Base-by-base conservation (phyloP, 306 rosid species). In the Pyrus betulifolia region DNA sequence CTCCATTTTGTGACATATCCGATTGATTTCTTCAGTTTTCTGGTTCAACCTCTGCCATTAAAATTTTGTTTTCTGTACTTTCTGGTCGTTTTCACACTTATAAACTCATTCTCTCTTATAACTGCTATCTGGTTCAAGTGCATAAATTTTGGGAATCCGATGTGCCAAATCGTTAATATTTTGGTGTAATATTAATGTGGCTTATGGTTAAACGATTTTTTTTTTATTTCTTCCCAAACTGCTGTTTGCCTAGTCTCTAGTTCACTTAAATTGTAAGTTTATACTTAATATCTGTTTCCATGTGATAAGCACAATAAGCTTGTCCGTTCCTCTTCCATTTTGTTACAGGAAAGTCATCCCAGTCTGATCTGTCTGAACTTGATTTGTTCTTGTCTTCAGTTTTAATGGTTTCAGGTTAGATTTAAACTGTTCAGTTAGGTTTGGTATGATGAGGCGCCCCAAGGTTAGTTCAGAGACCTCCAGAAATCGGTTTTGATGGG, bases 391-490 rank as follows among this genome's bases (percentile, higher is more conserved):
- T 73, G 11, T 15, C 23, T 44, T 42, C 40, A n/a, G 45, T 67
- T 67, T 67, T 67, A 13, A 9, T 54, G 10, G 46, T 63, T 71
- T 44, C 60, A 22, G 76, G 57, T 79, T 68, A 62, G 25, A 27
- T 71, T 21, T 23, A 25, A 6, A 14, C 2, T 62, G 54, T 73
- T 72, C 40, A 72, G 70, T 58, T 83, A 94, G 98, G 98, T 94
- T 65, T 91, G 98, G 98, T 94, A 96, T 74, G 96, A 94, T 74
- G 84, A 31, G 33, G 98, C 23, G 80, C 85, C 83, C 98, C 98
- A 6, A 87, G 95, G 76, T 86, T 91, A 71, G 85, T 94, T 65
- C 93, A 89, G 83, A 86, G 94, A 84, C 98, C 98, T 2, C 17
- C 81, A 55, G 96, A 94, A 81, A 91, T 94, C n/a, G 76, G 98